phyloP scores from a whole-genome alignment of 202 grass and related monocot species.

The Brachypodium distachyon region DNA sequence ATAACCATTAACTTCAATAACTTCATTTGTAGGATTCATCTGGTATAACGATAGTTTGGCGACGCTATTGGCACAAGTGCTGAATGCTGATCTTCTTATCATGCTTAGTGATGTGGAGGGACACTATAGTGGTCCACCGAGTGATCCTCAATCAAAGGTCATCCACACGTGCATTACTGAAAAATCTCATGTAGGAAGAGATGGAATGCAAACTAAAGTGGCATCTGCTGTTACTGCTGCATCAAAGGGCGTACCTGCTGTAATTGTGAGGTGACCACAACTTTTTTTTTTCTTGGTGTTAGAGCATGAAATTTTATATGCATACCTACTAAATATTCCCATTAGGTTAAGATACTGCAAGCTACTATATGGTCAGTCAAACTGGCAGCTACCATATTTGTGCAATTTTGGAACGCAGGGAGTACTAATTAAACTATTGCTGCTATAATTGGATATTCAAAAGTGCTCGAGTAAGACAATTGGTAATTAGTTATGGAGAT shows the following conservation, averaged over 20 bases:
- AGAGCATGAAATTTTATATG: background rate
- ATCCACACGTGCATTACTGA: slow-evolving; percentile 81
- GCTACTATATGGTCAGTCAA: background rate
- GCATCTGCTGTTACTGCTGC: slow-evolving; percentile 59
- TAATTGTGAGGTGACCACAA: slow-evolving; percentile 54
- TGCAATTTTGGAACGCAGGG: background rate
- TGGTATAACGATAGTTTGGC: slow-evolving; percentile 85
- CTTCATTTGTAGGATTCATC: slow-evolving; percentile 58
- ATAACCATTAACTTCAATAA: slow-evolving; percentile 6
- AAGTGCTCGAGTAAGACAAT: background rate
- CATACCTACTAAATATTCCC: background rate
- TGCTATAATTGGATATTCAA: background rate
- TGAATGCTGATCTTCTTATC: slow-evolving; percentile 73
- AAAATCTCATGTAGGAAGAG: slow-evolving; percentile 69
- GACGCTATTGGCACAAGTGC: slow-evolving; percentile 54
- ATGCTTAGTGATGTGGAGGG: no score
- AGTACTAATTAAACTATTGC: background rate
- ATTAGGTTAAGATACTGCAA: background rate
- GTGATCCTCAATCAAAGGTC: slow-evolving; percentile 65
- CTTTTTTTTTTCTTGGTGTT: background rate
- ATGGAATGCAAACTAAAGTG: no score
- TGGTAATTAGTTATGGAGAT: background rate
- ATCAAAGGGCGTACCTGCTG: no score
- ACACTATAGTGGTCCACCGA: slow-evolving; percentile 75
- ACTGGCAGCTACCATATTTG: background rate